Evolutionary conservation across 345 rosid genomes (phyloP), one percentile per base, ranked within the genome.

Genomic region (Fremontodendron californicum): DNA sequence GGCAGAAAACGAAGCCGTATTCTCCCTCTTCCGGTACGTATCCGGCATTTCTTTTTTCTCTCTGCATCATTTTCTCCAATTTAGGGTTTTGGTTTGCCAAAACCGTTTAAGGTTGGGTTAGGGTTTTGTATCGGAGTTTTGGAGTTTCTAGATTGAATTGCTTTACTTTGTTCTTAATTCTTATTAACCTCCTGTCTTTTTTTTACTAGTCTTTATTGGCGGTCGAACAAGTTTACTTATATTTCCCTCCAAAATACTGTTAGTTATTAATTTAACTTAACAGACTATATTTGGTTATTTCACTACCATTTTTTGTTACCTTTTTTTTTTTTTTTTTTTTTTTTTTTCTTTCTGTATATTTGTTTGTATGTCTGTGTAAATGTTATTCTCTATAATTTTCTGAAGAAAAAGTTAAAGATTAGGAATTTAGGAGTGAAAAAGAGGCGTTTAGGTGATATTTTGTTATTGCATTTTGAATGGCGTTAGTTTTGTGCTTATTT

Each of bases 21-120:
- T 16, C 55, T 27, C 5, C 40, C 18, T 13, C 63, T 72, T 3
- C 60, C 15, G 64, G 77, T 74, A 58, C 18, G 68, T 73, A n/a
- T 25, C 16, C 55, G 25, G n/a, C 55, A 3, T 16, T 55, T 49
- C 10, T 21, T 25, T 29, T 62, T 62, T 15, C 21, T 16, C 67
- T 35, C 21, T 68, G 1, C 16, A 25, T 68, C 6, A 7, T 2
- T 45, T 25, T 27, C 10, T 68, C 6, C n/a, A 25, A 68, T 25
- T 73, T 74, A 74, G 77, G 77, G 77, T 74, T 74, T 74, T 58
- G 65, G 52, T 57, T 58, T 71, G 42, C 23, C 8, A 1, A 31
- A 63, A 35, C 13, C 13, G 29, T 65, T n/a, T 19, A 19, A 33
- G 18, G 43, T 52, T 33, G 31, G 63, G 6, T 21, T 27, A 42